Evolutionary conservation across 768 basidiomycete genomes (phyloP).

Genomic region (Termitomyces sp.): DNA sequence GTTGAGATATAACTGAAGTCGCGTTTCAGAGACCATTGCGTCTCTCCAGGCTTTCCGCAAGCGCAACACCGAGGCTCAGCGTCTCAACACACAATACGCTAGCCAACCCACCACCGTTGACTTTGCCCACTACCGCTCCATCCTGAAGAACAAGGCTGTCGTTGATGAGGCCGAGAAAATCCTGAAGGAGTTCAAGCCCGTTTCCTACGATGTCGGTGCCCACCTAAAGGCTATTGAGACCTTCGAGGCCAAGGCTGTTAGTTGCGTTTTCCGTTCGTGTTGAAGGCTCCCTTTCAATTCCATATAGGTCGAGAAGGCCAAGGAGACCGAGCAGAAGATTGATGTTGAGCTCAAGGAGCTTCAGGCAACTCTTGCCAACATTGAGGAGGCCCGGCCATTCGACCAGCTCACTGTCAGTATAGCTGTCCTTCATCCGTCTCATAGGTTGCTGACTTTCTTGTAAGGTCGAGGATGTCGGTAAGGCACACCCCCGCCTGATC

Average conservation of each 20-base stretch:
- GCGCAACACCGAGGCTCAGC: slow-evolving; percentile 87
- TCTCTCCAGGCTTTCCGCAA: slow-evolving; percentile 95
- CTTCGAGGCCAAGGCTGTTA: slow-evolving; percentile 93
- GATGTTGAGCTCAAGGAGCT: slow-evolving; percentile 89
- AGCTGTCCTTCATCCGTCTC: not conserved
- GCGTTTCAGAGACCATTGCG: slow-evolving; percentile 75
- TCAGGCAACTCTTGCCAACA: slow-evolving; percentile 92
- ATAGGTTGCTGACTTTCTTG: slow-evolving; percentile 4
- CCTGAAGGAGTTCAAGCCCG: slow-evolving; percentile 87
- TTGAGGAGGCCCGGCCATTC: slow-evolving; percentile 95
- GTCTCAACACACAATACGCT: slow-evolving; percentile 59
- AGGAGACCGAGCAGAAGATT: slow-evolving; percentile 88
- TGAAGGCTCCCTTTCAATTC: not conserved
- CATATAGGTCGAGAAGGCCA: slow-evolving; percentile 77
- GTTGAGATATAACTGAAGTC: not conserved
- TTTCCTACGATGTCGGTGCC: slow-evolving; percentile 86
- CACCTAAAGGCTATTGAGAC: slow-evolving; percentile 95
- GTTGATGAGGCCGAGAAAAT: slow-evolving; percentile 92
- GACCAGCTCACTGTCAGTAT: slow-evolving; percentile 83
- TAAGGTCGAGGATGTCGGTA: slow-evolving; percentile 85
- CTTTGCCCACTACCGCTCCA: slow-evolving; percentile 85
- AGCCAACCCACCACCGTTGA: slow-evolving; percentile 83
- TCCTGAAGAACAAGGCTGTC: slow-evolving; percentile 90
- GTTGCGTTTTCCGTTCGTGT: slow-evolving; percentile 17
- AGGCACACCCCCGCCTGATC: slow-evolving; percentile 88